These are phyloP conservation scores for Xylaria nigripes DNA, from an alignment of 495 filamentous ascomycete genomes.

Conservation along the genomic window DNA sequence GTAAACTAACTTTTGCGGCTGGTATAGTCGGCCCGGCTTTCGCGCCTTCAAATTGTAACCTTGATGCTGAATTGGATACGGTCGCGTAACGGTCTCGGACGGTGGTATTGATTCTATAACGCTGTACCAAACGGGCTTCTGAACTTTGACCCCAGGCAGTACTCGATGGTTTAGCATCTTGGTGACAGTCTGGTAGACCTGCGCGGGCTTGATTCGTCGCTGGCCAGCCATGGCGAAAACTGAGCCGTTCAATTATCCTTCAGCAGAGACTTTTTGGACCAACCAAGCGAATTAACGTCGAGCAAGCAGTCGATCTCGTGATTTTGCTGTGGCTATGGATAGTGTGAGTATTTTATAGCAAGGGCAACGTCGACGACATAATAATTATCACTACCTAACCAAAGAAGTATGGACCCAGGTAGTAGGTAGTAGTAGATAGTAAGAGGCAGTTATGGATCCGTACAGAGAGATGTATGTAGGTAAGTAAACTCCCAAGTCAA, in stretches of 20 bases:
- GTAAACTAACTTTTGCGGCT: constrained; percentile 67
- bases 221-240: constrained; percentile 22
- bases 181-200: constrained; percentile 22
- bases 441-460: no score
- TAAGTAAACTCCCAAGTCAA: background rate
- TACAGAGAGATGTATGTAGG: background rate
- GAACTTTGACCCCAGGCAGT: constrained; percentile 17
- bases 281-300: background rate
- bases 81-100: constrained; percentile 60
- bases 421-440: no score
- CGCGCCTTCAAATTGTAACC: constrained; percentile 42
- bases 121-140: constrained; percentile 67
- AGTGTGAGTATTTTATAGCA: no score
- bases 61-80: constrained; percentile 56
- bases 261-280: background rate
- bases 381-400: no score
- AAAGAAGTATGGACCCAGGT: no score
- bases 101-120: constrained; percentile 70
- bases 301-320: background rate
- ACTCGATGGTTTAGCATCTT: constrained; percentile 20
- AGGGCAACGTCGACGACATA: no score
- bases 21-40: constrained; percentile 65
- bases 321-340: background rate
- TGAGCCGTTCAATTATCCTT: background rate
- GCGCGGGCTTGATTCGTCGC: constrained; percentile 19